These are phyloP conservation scores for Yamadazyma trypodendri DNA, from an alignment of 1,139 yeast genomes.

Conservation along the genomic window DNA sequence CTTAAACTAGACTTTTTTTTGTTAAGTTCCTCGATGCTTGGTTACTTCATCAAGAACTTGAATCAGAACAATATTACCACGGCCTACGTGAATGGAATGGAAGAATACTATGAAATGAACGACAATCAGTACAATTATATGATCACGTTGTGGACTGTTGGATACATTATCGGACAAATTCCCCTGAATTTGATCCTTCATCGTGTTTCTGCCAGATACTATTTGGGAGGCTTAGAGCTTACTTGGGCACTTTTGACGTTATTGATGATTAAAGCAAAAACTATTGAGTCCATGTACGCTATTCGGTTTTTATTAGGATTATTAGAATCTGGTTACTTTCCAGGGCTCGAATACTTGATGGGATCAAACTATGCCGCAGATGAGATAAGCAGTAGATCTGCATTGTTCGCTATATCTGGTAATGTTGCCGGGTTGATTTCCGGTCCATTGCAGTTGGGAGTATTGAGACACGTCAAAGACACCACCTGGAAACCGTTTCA, in stretches of 20 bases:
- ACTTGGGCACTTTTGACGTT: conserved; percentile 59
- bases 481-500: conserved; percentile 31
- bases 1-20: conserved; percentile 46
- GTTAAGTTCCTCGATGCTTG: conserved; percentile 43
- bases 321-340: conserved; percentile 59
- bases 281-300: conserved; percentile 49
- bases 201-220: conserved; percentile 53
- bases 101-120: conserved; percentile 49
- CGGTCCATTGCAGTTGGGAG: conserved; percentile 38
- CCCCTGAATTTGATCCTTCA: conserved; percentile 58
- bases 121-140: conserved; percentile 56
- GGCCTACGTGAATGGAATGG: conserved; percentile 65
- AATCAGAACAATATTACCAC: conserved; percentile 49
- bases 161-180: conserved; percentile 58
- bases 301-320: conserved; percentile 58
- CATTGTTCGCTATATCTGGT: conserved; percentile 40
- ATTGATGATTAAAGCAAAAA: conserved; percentile 44
- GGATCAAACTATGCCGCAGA: conserved; percentile 35
- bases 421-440: conserved; percentile 30
- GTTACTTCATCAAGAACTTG: conserved; percentile 36
- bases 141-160: conserved; percentile 55
- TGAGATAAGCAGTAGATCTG: conserved; percentile 41
- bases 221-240: conserved; percentile 53
- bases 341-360: conserved; percentile 52
- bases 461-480: conserved; percentile 27